Percentiles rank a stretch among this genome's conserved stretches.
Evolutionary conservation across 495 filamentous ascomycete species (phyloP).

Genomic region (Trichoderma orchidacearum): DNA sequence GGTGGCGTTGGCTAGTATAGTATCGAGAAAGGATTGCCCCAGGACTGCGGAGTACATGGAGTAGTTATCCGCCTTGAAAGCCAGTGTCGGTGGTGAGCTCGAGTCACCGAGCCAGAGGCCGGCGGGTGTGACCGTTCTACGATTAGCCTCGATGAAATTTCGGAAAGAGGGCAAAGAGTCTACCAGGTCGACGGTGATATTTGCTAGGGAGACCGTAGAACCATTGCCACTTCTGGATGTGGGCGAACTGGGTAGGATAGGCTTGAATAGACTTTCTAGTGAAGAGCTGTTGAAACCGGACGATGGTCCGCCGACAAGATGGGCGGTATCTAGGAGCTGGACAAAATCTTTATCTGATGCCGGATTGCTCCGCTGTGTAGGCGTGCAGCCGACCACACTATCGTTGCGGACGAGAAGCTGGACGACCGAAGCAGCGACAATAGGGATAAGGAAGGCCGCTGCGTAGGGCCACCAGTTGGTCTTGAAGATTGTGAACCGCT

Average conservation of each 20-base stretch:
- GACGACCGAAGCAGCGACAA: constrained; percentile 46
- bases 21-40: constrained; percentile 51
- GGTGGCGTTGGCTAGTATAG: constrained; percentile 38
- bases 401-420: constrained; percentile 44
- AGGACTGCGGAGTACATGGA: constrained; percentile 38
- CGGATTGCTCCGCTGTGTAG: constrained; percentile 10
- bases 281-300: constrained; percentile 1
- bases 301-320: constrained; percentile 40
- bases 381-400: constrained; percentile 31
- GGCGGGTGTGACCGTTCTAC: constrained; percentile 44
- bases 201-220: constrained; percentile 7
- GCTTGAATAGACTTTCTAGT: neutral
- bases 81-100: constrained; percentile 19
- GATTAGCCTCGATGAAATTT: constrained; percentile 37
- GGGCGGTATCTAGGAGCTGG: constrained; percentile 1
- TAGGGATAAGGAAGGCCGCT: constrained; percentile 51
- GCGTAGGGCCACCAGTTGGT: constrained; percentile 55
- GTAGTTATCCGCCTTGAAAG: constrained; percentile 5
- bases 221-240: neutral
- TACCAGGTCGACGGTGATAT: constrained; percentile 28
- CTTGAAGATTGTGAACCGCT: constrained; percentile 54
- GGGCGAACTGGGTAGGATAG: neutral
- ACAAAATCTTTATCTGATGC: neutral
- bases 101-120: constrained; percentile 44
- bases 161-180: constrained; percentile 42